Evolutionary conservation across 2,329 filamentous ascomycete genomes (phyloP), one percentile per base, ranked within the genome.

Genomic region (Talaromyces marneffei): DNA sequence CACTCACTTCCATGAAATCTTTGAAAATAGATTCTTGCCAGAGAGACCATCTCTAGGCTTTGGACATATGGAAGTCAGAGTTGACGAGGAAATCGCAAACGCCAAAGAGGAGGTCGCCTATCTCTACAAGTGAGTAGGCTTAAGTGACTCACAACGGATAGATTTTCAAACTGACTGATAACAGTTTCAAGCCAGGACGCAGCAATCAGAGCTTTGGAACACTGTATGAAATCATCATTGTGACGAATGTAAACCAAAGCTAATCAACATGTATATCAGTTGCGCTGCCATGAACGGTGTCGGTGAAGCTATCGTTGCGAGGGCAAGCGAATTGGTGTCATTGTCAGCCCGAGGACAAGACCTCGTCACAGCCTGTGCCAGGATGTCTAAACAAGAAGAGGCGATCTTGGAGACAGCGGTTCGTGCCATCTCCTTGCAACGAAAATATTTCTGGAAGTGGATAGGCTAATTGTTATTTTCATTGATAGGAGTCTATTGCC

Each of bases 251-350:
- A 39, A 35, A 63, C 25, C 12, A 7, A 25, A 35, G 8, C 8
- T 63, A 31, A 58, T 54, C 29, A 40, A 16, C 35, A 54, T 18
- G 59, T 46, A 8, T 37, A 7, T 27, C 63, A 84, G 81, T 58
- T 97, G 94, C 70, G 94, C 94, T 29, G 86, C 87, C 3, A 84
- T 96, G 73, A 97, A 96, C 68, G 92, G 92, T 1, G 86, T 99
- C 14, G 87, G 91, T 31, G 70, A 76, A 18, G 80, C 82, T 4
- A 84, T 97, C 9, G 83, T 97, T 6, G 78, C 87, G 16, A 85
- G 92, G 60, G 92, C 93, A 0, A 87, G 91, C 65, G 83, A 87
- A 7, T 81, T 99, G 37, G 85, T 88, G 23, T 73, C 85, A 6
- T 78, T 94, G 16, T 79, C 88, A 35, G 84, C 85, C 16, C 84